Evolutionary conservation across 2,329 filamentous ascomycete species (phyloP).

Genomic region (Colletotrichum sp.): DNA sequence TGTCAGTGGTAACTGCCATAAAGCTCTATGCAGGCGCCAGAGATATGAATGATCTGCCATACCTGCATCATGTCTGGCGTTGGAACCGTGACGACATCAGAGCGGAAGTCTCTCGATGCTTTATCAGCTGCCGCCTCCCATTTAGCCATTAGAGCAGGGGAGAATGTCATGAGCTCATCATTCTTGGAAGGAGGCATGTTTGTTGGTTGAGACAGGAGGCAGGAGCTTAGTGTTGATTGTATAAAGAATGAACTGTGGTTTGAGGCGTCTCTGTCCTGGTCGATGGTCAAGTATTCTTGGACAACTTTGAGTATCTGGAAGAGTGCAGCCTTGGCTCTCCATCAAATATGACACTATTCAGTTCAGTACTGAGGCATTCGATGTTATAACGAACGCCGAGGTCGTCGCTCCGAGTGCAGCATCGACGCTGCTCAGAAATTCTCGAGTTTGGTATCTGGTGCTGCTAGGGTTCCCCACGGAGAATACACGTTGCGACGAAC

Average conservation of each 20-base stretch:
- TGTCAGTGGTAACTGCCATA: rapidly evolving
- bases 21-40: rapidly evolving
- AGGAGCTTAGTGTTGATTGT: background rate
- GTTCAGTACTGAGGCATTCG: background rate
- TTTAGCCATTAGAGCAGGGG: background rate
- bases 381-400: rapidly evolving
- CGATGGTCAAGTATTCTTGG: background rate
- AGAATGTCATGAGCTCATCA: background rate
- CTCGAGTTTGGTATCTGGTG: background rate
- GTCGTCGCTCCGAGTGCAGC: background rate
- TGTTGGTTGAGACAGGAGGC: rapidly evolving
- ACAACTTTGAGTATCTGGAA: background rate
- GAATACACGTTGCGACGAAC: background rate
- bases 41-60: background rate
- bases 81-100: background rate
- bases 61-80: background rate
- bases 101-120: background rate
- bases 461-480: background rate
- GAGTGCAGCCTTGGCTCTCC: rapidly evolving
- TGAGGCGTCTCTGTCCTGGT: rapidly evolving
- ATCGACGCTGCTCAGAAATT: background rate
- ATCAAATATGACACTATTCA: rapidly evolving
- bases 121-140: background rate
- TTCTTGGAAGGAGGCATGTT: background rate
- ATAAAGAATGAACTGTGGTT: rapidly evolving